A percentile compares a stretch with the other conserved stretches of the same genome.
phyloP scores from a whole-genome alignment of 805 yeast species.

The Barnettozyma vustinii region DNA sequence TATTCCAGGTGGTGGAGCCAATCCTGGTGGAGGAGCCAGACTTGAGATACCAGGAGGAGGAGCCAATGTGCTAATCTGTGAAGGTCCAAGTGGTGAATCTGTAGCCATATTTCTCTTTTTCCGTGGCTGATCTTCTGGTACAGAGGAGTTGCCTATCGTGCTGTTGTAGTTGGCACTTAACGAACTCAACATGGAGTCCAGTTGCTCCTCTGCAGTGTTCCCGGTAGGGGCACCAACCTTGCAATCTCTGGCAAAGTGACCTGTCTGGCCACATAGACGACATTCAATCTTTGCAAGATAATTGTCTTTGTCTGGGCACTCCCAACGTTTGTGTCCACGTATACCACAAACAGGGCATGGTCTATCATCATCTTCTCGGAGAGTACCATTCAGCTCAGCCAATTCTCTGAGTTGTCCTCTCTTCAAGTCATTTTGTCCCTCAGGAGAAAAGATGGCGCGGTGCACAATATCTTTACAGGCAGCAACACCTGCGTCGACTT shows the following conservation, averaged over 20 bases:
- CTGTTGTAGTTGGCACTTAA: slow-evolving; percentile 29
- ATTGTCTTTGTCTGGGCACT: slow-evolving; percentile 53
- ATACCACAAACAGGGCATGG: slow-evolving; percentile 64
- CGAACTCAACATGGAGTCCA: slow-evolving; percentile 46
- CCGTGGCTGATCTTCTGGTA: slow-evolving; percentile 4
- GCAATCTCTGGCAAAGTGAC: slow-evolving; percentile 90
- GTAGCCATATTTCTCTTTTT: slow-evolving; percentile 12
- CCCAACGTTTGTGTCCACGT: slow-evolving; percentile 57
- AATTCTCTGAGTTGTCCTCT: slow-evolving; percentile 86
- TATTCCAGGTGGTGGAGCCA: slow-evolving; percentile 15
- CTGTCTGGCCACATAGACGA: slow-evolving; percentile 70
- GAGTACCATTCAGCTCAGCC: slow-evolving; percentile 91
- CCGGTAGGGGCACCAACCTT: slow-evolving; percentile 11
- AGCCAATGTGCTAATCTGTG: not conserved
- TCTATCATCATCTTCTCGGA: slow-evolving; percentile 70
- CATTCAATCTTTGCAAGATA: slow-evolving; percentile 60
- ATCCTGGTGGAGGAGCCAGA: slow-evolving; percentile 24
- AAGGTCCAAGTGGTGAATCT: slow-evolving; percentile 7
- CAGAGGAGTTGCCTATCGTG: not conserved
- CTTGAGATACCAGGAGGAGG: slow-evolving; percentile 18
- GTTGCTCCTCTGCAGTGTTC: slow-evolving; percentile 22
- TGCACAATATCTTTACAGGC: slow-evolving; percentile 72
- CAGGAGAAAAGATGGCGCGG: slow-evolving; percentile 83
- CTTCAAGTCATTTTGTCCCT: slow-evolving; percentile 88
- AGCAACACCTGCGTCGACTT: slow-evolving; percentile 67